A percentile compares a stretch with the other conserved stretches of the same genome.
phyloP scores from a whole-genome alignment of 805 yeast genomes.

The Zygotorulaspora chibaensis region DNA sequence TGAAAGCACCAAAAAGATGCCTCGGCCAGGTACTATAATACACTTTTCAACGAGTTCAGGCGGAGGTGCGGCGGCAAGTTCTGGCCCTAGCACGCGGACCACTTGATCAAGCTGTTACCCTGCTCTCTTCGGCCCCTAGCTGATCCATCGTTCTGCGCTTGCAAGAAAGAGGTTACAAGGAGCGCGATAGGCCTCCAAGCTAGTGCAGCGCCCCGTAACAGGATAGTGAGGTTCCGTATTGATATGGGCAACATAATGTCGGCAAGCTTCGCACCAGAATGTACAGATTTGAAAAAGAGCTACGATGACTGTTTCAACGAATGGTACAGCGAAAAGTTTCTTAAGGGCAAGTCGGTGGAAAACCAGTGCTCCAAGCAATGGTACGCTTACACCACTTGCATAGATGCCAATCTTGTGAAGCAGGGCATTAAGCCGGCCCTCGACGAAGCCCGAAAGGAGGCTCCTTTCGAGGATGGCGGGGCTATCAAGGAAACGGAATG shows the following conservation, averaged over 20 bases:
- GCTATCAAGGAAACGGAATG: slow-evolving; percentile 25
- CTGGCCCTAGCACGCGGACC: neutral
- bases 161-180: neutral
- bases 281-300: slow-evolving; percentile 77
- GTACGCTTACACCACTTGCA: slow-evolving; percentile 85
- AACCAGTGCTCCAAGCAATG: slow-evolving; percentile 91
- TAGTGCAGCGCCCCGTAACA: neutral
- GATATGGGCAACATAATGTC: slow-evolving; percentile 71
- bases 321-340: slow-evolving; percentile 88
- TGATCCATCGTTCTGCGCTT: neutral
- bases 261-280: slow-evolving; percentile 94
- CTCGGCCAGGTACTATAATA: slow-evolving; percentile 26
- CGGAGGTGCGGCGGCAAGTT: neutral
- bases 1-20: slow-evolving; percentile 23
- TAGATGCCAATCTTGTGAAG: slow-evolving; percentile 62
- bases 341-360: slow-evolving; percentile 50
- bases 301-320: slow-evolving; percentile 91
- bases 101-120: neutral
- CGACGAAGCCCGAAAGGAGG: slow-evolving; percentile 85
- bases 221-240: neutral
- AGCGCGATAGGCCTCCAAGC: neutral
- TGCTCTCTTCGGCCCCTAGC: neutral
- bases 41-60: slow-evolving; percentile 17
- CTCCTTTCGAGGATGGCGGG: slow-evolving; percentile 78
- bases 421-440: slow-evolving; percentile 78